These are phyloP conservation scores for Rhizopogon vinicolor DNA, from an alignment of 768 basidiomycete species.

Conservation along the genomic window DNA sequence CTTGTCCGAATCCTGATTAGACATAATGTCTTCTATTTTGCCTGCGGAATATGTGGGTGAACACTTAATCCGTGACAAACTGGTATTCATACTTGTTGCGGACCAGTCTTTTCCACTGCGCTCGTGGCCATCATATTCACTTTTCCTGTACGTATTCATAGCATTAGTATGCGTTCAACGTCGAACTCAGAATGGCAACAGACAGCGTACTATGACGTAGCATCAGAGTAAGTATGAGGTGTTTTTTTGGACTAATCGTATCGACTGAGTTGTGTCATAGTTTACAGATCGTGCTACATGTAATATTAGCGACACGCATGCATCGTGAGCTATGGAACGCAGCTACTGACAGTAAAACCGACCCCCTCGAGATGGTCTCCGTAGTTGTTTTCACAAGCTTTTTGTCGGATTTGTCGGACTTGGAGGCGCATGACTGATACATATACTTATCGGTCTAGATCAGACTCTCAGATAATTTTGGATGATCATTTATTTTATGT, in stretches of 20 bases:
- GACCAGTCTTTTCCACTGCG: background rate
- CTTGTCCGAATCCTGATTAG: too few species aligned
- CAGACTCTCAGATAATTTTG: too few species aligned
- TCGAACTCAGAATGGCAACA: background rate
- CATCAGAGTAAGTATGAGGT: background rate
- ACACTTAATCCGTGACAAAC: background rate
- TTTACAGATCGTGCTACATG: background rate
- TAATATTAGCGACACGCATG: background rate
- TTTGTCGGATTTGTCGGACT: too few species aligned
- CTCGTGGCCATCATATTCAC: too few species aligned
- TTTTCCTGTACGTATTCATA: background rate
- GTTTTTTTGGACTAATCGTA: background rate
- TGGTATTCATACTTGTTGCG: background rate
- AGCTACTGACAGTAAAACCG: background rate
- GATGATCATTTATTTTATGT: too few species aligned
- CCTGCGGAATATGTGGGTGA: background rate
- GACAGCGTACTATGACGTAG: background rate
- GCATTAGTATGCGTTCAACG: too few species aligned
- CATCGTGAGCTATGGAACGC: background rate
- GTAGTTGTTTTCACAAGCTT: too few species aligned
- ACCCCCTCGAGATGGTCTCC: too few species aligned
- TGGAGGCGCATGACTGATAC: too few species aligned
- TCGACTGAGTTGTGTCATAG: background rate
- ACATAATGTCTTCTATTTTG: too few species aligned
- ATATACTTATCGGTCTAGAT: too few species aligned